A percentile compares a stretch with the other conserved stretches of the same genome.
Conservation (phyloP, 73 alveolate genomes). For the Blepharisma stoltei region DNA sequence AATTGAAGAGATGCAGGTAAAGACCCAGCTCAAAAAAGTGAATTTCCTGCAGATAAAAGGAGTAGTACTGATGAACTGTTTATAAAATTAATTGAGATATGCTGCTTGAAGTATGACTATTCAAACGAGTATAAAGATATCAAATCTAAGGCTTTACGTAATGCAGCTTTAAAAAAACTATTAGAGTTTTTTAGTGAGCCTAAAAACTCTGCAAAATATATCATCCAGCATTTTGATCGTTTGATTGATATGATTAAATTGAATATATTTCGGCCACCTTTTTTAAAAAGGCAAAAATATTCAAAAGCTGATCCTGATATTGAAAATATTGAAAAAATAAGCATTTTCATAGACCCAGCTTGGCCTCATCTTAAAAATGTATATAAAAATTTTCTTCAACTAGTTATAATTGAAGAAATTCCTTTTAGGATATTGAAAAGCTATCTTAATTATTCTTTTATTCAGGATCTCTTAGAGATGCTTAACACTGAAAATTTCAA, state of each 20-base stretch:
- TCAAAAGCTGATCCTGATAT: conserved; percentile 35
- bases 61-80: conserved; percentile 42
- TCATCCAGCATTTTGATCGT: conserved; percentile 76
- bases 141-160: conserved; percentile 34
- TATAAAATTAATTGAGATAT: conserved; percentile 8
- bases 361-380: conserved; percentile 74
- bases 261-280: conserved; percentile 86
- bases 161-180: conserved; percentile 40
- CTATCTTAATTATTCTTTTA: conserved; percentile 61
- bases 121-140: conserved; percentile 55
- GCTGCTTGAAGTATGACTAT: conserved; percentile 32
- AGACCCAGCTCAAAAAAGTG: no score
- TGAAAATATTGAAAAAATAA: conserved; percentile 45
- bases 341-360: conserved; percentile 56
- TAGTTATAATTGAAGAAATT: conserved; percentile 62
- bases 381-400: conserved; percentile 61
- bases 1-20: no score
- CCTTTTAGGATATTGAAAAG: conserved; percentile 56
- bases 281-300: conserved; percentile 54
- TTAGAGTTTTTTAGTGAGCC: conserved; percentile 58
- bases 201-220: conserved; percentile 55
- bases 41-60: conserved; percentile 31
- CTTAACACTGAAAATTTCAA: conserved; percentile 69
- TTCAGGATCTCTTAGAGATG: conserved; percentile 61
- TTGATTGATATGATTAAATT: conserved; percentile 82